Conservation (phyloP, 805 yeast genomes). For the Candida loeiensis region DNA sequence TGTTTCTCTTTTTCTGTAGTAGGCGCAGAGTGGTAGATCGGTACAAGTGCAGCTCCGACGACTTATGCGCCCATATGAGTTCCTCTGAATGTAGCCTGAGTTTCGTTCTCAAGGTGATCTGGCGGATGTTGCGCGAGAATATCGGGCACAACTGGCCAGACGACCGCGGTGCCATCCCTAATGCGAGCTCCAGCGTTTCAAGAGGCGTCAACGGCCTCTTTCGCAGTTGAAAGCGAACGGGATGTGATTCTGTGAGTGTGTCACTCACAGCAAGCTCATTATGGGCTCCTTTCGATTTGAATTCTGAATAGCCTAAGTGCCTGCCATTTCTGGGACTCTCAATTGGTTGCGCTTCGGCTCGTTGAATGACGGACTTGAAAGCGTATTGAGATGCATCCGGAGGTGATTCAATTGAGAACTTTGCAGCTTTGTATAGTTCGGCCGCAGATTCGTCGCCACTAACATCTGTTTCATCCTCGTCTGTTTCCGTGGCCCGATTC, state of each 20-base stretch:
- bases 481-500: constrained; percentile 16
- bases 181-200: constrained; percentile 30
- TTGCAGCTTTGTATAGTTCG: constrained; percentile 30
- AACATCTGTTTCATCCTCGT: constrained; percentile 16
- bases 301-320: no score
- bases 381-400: constrained; percentile 35
- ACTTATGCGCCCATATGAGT: constrained; percentile 11
- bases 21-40: constrained; percentile 8
- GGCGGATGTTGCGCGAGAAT: constrained; percentile 17
- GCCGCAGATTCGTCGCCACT: constrained; percentile 19
- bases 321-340: no score
- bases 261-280: constrained; percentile 33
- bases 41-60: constrained; percentile 27
- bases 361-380: constrained; percentile 15
- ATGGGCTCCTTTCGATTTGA: background rate
- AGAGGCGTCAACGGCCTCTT: constrained; percentile 33
- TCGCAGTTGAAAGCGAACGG: constrained; percentile 29
- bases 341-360: background rate
- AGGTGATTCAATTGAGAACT: constrained; percentile 29
- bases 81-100: constrained; percentile 19
- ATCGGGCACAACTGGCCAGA: constrained; percentile 13
- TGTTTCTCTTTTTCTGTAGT: constrained; percentile 2
- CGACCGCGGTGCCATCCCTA: background rate
- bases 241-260: constrained; percentile 30
- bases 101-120: constrained; percentile 18